Percentiles rank a stretch among this genome's conserved stretches.
These are phyloP conservation scores for Climacium dendroides DNA, from an alignment of 225 moss, liverwort and hornwort genomes.

Conservation along the genomic window DNA sequence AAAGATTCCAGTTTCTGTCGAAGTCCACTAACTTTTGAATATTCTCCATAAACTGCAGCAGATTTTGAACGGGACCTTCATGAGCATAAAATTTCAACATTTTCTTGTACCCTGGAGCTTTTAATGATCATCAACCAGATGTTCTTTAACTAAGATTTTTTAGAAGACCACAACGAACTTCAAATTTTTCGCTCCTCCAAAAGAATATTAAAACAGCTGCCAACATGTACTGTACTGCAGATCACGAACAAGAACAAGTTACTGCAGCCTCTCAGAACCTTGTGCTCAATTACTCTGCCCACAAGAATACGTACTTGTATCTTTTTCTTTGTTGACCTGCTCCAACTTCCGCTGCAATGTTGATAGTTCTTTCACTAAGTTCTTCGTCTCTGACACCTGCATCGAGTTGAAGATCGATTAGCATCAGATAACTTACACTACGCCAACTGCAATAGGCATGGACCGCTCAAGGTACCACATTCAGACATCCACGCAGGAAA, in stretches of 20 bases:
- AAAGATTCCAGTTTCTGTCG: slow-evolving; percentile 95
- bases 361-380: slow-evolving; percentile 70
- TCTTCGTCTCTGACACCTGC: slow-evolving; percentile 80
- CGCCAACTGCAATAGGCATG: background rate
- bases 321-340: slow-evolving; percentile 95
- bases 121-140: background rate
- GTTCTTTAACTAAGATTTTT: background rate
- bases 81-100: background rate
- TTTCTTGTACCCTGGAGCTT: background rate
- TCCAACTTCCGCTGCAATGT: slow-evolving; percentile 78
- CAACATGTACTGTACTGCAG: background rate
- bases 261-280: background rate
- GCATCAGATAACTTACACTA: background rate
- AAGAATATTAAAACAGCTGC: background rate
- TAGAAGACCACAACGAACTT: background rate
- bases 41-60: slow-evolving; percentile 80
- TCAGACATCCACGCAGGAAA: background rate
- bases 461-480: background rate
- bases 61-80: background rate
- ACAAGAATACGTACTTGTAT: slow-evolving; percentile 51
- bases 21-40: slow-evolving; percentile 77
- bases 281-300: background rate
- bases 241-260: background rate
- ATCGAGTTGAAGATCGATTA: background rate
- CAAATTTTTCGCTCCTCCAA: background rate